phyloP scores from a whole-genome alignment of 129 eudicot species.

The Pulicaria dysenterica region DNA sequence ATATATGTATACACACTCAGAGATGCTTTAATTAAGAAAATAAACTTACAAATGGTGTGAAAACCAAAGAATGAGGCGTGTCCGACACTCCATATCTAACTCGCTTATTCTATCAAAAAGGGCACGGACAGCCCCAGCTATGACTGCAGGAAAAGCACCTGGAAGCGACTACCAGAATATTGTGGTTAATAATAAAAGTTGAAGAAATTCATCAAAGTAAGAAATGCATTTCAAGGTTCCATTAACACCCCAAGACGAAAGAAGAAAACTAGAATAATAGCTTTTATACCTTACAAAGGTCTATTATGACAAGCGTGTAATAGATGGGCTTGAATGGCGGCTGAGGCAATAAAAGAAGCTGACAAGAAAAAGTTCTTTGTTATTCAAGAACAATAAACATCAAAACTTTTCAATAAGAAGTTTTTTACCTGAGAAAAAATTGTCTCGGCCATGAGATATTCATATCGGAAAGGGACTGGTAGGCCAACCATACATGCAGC shows the following conservation, averaged over 20 bases:
- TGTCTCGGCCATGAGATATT: slow-evolving; percentile 98
- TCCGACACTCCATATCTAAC: slow-evolving; percentile 94
- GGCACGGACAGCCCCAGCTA: slow-evolving; percentile 97
- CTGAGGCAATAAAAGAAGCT: slow-evolving; percentile 91
- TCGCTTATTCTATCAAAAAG: slow-evolving; percentile 95
- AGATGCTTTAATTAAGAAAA: not conserved
- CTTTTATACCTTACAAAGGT: slow-evolving; percentile 84
- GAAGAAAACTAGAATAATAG: not conserved
- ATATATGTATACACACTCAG: too few relatives aligned
- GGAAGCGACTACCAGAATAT: slow-evolving; percentile 76
- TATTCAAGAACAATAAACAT: slow-evolving; percentile 13
- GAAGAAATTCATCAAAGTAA: not conserved
- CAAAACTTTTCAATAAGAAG: not conserved
- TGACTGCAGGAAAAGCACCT: slow-evolving; percentile 98
- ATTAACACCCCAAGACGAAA: not conserved
- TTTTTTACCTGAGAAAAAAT: slow-evolving; percentile 87
- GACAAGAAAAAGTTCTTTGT: slow-evolving; percentile 29
- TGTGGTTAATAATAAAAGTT: not conserved
- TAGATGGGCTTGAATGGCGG: slow-evolving; percentile 93
- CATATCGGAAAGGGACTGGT: slow-evolving; percentile 92
- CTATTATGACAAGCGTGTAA: slow-evolving; percentile 93
- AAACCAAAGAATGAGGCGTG: slow-evolving; percentile 96
- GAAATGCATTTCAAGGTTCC: not conserved
- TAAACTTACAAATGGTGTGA: slow-evolving; percentile 92
- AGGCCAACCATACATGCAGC: slow-evolving; percentile 96